Conservation (phyloP, 768 basidiomycete species). For the Hemileccinum impolitum region DNA sequence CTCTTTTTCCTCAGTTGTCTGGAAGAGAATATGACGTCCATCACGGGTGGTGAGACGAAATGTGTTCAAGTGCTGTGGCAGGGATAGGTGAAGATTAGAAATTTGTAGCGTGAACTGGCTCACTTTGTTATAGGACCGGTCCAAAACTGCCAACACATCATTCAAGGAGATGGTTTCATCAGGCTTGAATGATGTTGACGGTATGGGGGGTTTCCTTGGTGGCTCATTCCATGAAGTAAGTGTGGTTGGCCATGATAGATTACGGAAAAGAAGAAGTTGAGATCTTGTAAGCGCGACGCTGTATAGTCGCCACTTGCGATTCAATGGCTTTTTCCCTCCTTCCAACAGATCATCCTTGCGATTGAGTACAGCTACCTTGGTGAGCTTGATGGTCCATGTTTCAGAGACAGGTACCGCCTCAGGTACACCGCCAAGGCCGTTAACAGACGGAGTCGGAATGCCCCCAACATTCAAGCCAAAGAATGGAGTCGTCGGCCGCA, state of each 20-base stretch:
- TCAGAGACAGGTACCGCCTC: constrained; percentile 30
- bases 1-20: constrained; percentile 63
- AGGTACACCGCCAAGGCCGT: constrained; percentile 24
- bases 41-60: constrained; percentile 76
- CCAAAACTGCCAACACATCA: constrained; percentile 76
- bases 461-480: constrained; percentile 40
- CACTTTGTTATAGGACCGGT: constrained; percentile 76
- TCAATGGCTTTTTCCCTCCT: constrained; percentile 69
- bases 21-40: constrained; percentile 80
- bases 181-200: constrained; percentile 55
- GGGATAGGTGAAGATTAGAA: constrained; percentile 2
- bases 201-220: constrained; percentile 36
- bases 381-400: constrained; percentile 57
- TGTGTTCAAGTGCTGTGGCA: constrained; percentile 53
- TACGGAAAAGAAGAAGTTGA: constrained; percentile 88
- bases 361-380: constrained; percentile 76
- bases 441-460: constrained; percentile 29
- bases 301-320: constrained; percentile 87
- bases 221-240: constrained; percentile 43
- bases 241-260: constrained; percentile 51
- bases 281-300: constrained; percentile 85
- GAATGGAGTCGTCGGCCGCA: constrained; percentile 39
- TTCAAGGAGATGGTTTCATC: constrained; percentile 84
- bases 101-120: constrained; percentile 11
- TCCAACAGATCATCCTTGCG: constrained; percentile 79